Conservation (phyloP, 208 protist genomes). For the Wallacemonas sp. region DNA sequence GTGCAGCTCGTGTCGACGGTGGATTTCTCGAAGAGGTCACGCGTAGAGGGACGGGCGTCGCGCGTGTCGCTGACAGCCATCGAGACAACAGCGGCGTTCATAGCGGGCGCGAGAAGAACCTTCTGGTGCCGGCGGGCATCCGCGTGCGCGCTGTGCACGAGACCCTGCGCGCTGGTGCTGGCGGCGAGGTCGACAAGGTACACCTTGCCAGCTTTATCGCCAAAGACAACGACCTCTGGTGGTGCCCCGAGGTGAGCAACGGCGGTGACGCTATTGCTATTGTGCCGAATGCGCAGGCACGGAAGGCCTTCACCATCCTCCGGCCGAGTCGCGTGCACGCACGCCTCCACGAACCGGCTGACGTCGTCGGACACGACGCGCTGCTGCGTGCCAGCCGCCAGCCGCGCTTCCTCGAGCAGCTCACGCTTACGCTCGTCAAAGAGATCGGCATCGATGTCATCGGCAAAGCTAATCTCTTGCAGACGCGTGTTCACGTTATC, state of each 20-base stretch:
- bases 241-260: slow-evolving; percentile 53
- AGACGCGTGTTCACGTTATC: slow-evolving; percentile 86
- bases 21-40: slow-evolving; percentile 77
- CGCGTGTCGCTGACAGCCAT: slow-evolving; percentile 83
- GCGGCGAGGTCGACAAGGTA: slow-evolving; percentile 49
- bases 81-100: slow-evolving; percentile 61
- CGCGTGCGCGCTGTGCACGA: slow-evolving; percentile 9
- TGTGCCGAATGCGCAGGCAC: slow-evolving; percentile 67
- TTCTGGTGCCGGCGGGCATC: slow-evolving; percentile 27
- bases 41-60: slow-evolving; percentile 46
- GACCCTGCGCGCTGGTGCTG: not conserved
- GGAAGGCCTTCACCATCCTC: slow-evolving; percentile 10
- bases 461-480: slow-evolving; percentile 65
- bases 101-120: slow-evolving; percentile 53
- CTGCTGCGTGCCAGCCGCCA: slow-evolving; percentile 72
- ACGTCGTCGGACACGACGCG: slow-evolving; percentile 56
- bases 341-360: slow-evolving; percentile 28
- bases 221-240: slow-evolving; percentile 60
- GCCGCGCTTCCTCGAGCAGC: slow-evolving; percentile 74
- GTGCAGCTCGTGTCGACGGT: slow-evolving; percentile 74
- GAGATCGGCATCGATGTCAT: slow-evolving; percentile 75
- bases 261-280: slow-evolving; percentile 85
- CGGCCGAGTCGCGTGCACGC: not conserved
- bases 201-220: slow-evolving; percentile 86
- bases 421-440: slow-evolving; percentile 68